A percentile compares a stretch with the other conserved stretches of the same genome.
phyloP scores from a whole-genome alignment of 305 asterid genomes.

The Ilex paraguariensis region DNA sequence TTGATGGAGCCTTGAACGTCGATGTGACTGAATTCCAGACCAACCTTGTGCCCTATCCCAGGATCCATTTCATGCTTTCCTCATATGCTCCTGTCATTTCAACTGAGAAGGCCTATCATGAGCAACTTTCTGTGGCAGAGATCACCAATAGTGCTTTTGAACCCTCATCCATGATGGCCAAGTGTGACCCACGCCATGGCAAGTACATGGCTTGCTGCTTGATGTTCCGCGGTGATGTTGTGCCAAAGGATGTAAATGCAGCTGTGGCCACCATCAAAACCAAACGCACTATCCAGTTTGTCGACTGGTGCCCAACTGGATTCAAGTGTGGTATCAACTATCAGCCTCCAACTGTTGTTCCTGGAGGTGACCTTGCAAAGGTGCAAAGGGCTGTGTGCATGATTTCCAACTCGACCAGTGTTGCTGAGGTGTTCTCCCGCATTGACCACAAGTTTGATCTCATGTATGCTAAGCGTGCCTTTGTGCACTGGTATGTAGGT shows the following conservation, averaged over 20 bases:
- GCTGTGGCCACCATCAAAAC: slow-evolving; percentile 30
- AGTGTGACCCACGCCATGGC: slow-evolving; percentile 27
- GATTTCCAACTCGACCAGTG: slow-evolving; percentile 25
- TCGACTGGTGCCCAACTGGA: slow-evolving; percentile 30
- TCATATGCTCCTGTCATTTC: slow-evolving; percentile 26
- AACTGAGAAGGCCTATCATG: slow-evolving; percentile 24
- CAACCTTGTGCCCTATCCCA: slow-evolving; percentile 27
- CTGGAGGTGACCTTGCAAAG: slow-evolving; percentile 25
- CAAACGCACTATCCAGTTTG: slow-evolving; percentile 25
- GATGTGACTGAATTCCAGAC: slow-evolving; percentile 29
- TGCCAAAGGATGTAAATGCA: slow-evolving; percentile 25
- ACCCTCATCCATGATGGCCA: slow-evolving; percentile 31
- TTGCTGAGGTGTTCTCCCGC: slow-evolving; percentile 23
- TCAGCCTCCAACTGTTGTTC: slow-evolving; percentile 25
- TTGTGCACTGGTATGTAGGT: slow-evolving; percentile 28
- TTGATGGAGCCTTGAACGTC: slow-evolving; percentile 27
- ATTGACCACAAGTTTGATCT: slow-evolving; percentile 23
- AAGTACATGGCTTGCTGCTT: slow-evolving; percentile 34
- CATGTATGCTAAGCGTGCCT: slow-evolving; percentile 25
- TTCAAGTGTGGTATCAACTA: slow-evolving; percentile 29
- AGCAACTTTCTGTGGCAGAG: slow-evolving; percentile 26
- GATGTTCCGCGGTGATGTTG: slow-evolving; percentile 29
- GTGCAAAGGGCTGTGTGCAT: slow-evolving; percentile 28
- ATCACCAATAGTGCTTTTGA: slow-evolving; percentile 28
- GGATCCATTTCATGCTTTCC: slow-evolving; percentile 26